Conservation (phyloP, 2,329 filamentous ascomycete genomes). For the Neophaeococcomyces mojaviensis region DNA sequence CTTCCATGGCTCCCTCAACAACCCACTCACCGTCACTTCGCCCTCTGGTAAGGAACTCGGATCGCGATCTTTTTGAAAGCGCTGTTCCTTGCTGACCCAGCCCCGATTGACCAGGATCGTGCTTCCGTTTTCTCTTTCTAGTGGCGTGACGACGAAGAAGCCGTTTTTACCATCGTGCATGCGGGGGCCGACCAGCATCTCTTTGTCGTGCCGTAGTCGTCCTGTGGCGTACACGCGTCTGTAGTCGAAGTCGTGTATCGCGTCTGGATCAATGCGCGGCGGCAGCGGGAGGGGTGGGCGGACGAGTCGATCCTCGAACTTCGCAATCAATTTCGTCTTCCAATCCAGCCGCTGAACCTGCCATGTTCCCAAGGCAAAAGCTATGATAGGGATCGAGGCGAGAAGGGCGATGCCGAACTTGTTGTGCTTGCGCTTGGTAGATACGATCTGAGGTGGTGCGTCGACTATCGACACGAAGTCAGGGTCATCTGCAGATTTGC, state of each 20-base stretch:
- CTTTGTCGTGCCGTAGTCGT: slow-evolving; percentile 72
- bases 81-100: slow-evolving; percentile 77
- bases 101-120: slow-evolving; percentile 84
- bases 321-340: slow-evolving; percentile 89
- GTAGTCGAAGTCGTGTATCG: slow-evolving; percentile 84
- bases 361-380: slow-evolving; percentile 87
- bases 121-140: slow-evolving; percentile 60
- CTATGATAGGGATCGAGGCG: slow-evolving; percentile 83
- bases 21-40: slow-evolving; percentile 70
- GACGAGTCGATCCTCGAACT: slow-evolving; percentile 83
- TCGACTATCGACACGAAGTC: slow-evolving; percentile 81
- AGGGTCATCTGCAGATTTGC: slow-evolving; percentile 63
- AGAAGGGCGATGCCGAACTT: slow-evolving; percentile 17
- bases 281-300: slow-evolving; percentile 80
- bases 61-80: slow-evolving; percentile 52
- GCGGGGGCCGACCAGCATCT: slow-evolving; percentile 92
- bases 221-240: slow-evolving; percentile 72
- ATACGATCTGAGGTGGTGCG: slow-evolving; percentile 72
- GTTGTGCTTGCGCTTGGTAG: slow-evolving; percentile 60
- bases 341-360: slow-evolving; percentile 86
- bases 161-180: slow-evolving; percentile 84
- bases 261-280: slow-evolving; percentile 70
- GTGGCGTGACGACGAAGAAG: slow-evolving; percentile 82
- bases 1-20: slow-evolving; percentile 85
- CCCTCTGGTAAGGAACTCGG: slow-evolving; percentile 59